phyloP scores from a whole-genome alignment of 495 filamentous ascomycete species.

The Aspergillus cavernicola region DNA sequence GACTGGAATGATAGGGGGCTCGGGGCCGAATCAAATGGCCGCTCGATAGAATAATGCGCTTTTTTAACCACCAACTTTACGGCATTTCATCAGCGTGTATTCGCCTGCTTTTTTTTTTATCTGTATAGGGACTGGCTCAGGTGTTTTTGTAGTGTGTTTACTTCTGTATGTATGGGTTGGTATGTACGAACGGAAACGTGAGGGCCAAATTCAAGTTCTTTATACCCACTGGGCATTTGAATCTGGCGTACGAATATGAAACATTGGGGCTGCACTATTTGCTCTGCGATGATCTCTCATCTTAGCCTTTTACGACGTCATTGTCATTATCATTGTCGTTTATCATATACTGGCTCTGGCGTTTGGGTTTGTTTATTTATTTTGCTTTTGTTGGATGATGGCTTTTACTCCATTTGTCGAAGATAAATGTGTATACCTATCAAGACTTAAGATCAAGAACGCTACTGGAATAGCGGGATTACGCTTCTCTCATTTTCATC shows the following conservation, averaged over 20 bases:
- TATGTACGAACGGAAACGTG: constrained; percentile 24
- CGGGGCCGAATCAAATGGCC: constrained; percentile 35
- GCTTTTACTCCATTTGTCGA: background rate
- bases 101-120: background rate
- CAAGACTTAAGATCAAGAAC: too few relatives aligned
- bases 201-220: constrained; percentile 13
- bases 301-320: background rate
- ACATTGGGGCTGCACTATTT: background rate
- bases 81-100: background rate
- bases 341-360: background rate
- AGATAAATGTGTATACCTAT: background rate
- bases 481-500: too few relatives aligned
- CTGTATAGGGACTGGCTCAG: constrained; percentile 17
- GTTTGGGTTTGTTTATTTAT: constrained; percentile 2
- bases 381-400: background rate
- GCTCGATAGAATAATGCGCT: constrained; percentile 24
- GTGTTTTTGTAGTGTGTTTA: constrained; percentile 15
- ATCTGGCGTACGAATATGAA: background rate
- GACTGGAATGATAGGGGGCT: constrained; percentile 24
- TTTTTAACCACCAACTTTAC: background rate
- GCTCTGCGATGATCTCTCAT: background rate
- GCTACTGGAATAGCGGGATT: too few relatives aligned
- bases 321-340: too few relatives aligned
- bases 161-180: constrained; percentile 24
- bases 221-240: constrained; percentile 9